Evolutionary conservation across 2,329 filamentous ascomycete genomes (phyloP).

Genomic region (Claviceps purpurea): DNA sequence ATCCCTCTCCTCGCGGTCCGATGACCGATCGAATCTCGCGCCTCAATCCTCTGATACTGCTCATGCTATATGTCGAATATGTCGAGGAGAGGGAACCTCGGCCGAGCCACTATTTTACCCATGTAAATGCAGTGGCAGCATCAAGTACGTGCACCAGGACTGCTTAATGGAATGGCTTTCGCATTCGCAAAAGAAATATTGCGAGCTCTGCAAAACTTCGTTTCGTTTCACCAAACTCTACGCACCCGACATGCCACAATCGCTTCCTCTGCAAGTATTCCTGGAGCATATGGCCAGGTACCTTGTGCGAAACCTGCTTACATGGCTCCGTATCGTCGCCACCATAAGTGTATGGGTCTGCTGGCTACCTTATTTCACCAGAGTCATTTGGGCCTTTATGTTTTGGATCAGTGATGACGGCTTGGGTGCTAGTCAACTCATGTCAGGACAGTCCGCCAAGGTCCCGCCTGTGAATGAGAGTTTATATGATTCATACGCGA

Average conservation of each 20-base stretch:
- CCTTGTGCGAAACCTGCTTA: conserved; percentile 53
- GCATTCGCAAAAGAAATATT: conserved; percentile 98
- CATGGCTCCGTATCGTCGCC: conserved; percentile 65
- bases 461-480: not conserved
- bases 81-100: conserved; percentile 70
- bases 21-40: conserved; percentile 8
- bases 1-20: conserved; percentile 11
- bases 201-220: conserved; percentile 96
- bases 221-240: conserved; percentile 98
- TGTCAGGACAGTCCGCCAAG: conserved; percentile 1
- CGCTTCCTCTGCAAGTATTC: conserved; percentile 70
- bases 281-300: conserved; percentile 65
- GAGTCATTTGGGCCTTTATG: conserved; percentile 80
- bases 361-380: conserved; percentile 79
- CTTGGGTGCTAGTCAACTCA: conserved; percentile 23
- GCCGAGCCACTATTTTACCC: conserved; percentile 90
- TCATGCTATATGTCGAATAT: conserved; percentile 89
- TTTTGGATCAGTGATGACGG: conserved; percentile 90
- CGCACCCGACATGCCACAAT: conserved; percentile 80
- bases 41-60: conserved; percentile 19
- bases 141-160: conserved; percentile 96
- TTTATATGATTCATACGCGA: not conserved
- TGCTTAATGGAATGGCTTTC: conserved; percentile 98
- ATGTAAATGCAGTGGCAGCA: conserved; percentile 97
- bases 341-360: conserved; percentile 82